Percentiles rank a stretch among this genome's conserved stretches.
Evolutionary conservation across 306 rosid genomes (phyloP).

Genomic region (Sesbania bispinosa): DNA sequence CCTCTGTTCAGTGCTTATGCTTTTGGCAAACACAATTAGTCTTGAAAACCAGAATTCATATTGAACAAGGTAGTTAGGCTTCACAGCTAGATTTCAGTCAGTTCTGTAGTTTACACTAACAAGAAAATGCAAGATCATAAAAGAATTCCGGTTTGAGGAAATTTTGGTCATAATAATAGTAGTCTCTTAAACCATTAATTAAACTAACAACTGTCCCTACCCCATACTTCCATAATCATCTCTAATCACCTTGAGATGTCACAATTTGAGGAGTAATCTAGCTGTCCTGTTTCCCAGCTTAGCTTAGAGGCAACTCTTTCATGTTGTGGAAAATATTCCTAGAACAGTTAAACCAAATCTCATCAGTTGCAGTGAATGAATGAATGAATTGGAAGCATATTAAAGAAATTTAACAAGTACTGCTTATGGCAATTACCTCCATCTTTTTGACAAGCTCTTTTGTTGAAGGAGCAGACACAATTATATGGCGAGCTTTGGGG

Average conservation of each 20-base stretch:
- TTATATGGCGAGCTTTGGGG: conserved; percentile 84
- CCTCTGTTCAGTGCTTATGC: neutral
- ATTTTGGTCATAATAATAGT: conserved; percentile 32
- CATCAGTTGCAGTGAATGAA: neutral
- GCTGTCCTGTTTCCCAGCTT: conserved; percentile 85
- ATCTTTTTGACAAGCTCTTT: conserved; percentile 78
- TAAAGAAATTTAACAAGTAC: neutral
- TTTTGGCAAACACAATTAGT: neutral
- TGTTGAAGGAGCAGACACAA: conserved; percentile 81
- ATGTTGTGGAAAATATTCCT: conserved; percentile 88
- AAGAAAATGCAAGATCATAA: conserved; percentile 5
- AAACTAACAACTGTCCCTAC: conserved; percentile 28
- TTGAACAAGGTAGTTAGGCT: conserved; percentile 21
- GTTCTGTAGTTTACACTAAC: conserved; percentile 34
- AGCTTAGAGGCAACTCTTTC: conserved; percentile 85
- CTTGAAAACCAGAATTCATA: neutral
- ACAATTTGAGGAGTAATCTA: conserved; percentile 42
- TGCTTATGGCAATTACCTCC: conserved; percentile 56
- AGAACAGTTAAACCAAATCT: neutral
- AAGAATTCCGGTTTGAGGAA: conserved; percentile 28
- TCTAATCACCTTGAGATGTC: conserved; percentile 48
- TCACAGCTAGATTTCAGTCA: conserved; percentile 17
- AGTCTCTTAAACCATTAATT: conserved; percentile 13
- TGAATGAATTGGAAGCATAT: neutral
- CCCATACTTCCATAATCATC: neutral